Base-by-base conservation (phyloP, 164 flowering plant species). In the Santalum album region DNA sequence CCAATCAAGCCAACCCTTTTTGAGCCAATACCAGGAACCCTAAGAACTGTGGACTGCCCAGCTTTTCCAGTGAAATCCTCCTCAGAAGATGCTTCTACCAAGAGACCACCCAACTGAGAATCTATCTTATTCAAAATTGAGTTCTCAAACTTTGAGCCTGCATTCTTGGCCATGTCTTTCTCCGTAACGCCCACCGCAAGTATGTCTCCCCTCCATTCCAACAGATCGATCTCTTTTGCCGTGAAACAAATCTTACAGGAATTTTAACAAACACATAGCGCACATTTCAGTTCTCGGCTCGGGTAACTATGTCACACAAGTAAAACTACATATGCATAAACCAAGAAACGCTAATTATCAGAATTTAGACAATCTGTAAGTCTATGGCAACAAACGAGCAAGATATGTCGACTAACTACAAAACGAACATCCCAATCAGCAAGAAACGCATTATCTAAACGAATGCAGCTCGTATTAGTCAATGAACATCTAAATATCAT, bases 181-280 rank as follows among this genome's bases (percentile, higher is more conserved):
- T 89, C 97, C 7, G 94, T 78, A 1, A 87, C 97, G 51, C 83
- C 96, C 3, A 92, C 84, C 1, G 88, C 95, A 38, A 92, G 85
- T 24, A 92, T 70, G 71, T 92, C 99, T 51, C 99, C 99, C 69
- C 84, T 85, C 99, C 99, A 92, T 80, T 87, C 90, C 39, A 65
- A 71, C 68, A 72, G 66, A 58, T 79, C 82, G 22, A 69, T 54
- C 29, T 74, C 83, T 66, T 82, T 84, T 2, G 82, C 87, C 25
- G 82, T 57, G 58, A 84, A 74, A 19, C 74, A 60, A 49, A 84
- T 73, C 90, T 84, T 32, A 15, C 35, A 39, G 11, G 20, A 26
- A 62, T 47, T 29, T 36, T 17, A 49, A 54, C 60, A 49, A 56
- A 59, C 49, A 61, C 47, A 59, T 6, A 39, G 49, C 49, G 48